phyloP scores from a whole-genome alignment of 176 grass and related monocot species.

The Eragrostis nindensis region DNA sequence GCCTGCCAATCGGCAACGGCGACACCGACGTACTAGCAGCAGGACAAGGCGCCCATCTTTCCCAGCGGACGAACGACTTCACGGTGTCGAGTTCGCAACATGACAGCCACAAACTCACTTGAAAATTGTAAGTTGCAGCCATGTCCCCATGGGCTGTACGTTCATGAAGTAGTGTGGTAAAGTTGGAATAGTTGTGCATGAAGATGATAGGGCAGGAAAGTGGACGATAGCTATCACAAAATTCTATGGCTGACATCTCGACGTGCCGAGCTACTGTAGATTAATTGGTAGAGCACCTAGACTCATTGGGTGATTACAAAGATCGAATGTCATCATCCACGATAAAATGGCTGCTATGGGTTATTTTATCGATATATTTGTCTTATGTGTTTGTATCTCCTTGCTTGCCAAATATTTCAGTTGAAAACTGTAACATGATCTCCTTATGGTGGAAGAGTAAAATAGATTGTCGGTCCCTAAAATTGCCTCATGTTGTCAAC shows the following conservation, averaged over 20 bases:
- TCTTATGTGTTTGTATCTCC: background rate
- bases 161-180: conserved; percentile 25
- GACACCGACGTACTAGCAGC: conserved; percentile 42
- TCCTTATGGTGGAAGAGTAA: background rate
- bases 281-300: background rate
- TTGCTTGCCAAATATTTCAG: background rate
- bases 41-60: conserved; percentile 8
- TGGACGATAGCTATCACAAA: background rate
- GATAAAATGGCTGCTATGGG: background rate
- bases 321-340: background rate
- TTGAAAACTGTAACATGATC: background rate
- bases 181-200: conserved; percentile 11
- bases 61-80: conserved; percentile 23
- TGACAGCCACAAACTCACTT: conserved; percentile 36
- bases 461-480: background rate
- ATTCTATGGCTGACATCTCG: background rate
- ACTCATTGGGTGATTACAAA: background rate
- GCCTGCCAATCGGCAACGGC: background rate
- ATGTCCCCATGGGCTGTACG: background rate
- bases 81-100: conserved; percentile 30
- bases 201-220: background rate
- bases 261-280: background rate
- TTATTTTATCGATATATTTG: background rate
- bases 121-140: background rate
- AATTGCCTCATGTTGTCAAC: background rate